phyloP scores from a whole-genome alignment of 805 yeast genomes.

The Candida adriatica region DNA sequence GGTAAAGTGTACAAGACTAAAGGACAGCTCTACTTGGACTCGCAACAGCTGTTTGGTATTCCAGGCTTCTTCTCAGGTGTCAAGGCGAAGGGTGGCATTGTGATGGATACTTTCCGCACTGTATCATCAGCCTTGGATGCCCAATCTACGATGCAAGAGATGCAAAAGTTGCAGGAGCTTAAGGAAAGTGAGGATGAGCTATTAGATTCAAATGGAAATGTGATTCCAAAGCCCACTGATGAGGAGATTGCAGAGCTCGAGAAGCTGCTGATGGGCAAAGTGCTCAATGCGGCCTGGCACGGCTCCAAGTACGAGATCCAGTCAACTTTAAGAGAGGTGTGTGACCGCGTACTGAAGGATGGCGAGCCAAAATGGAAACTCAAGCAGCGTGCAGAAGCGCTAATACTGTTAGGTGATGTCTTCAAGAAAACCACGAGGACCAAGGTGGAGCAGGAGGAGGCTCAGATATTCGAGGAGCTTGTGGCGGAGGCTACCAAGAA shows the following conservation, averaged over 20 bases:
- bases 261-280: constrained; percentile 69
- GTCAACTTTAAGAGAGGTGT: constrained; percentile 63
- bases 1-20: constrained; percentile 65
- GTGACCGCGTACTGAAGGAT: constrained; percentile 59
- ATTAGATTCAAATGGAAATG: constrained; percentile 43
- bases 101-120: constrained; percentile 65
- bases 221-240: constrained; percentile 48
- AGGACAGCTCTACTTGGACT: constrained; percentile 56
- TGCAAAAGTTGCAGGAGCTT: constrained; percentile 58
- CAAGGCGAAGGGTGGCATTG: constrained; percentile 68
- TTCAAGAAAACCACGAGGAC: constrained; percentile 55
- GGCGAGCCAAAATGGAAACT: constrained; percentile 39
- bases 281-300: constrained; percentile 79
- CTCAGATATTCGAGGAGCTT: constrained; percentile 68
- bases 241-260: constrained; percentile 68
- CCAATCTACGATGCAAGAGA: constrained; percentile 68
- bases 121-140: constrained; percentile 73
- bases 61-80: constrained; percentile 69
- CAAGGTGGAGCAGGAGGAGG: constrained; percentile 67
- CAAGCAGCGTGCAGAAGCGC: constrained; percentile 55
- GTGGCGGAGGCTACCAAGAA: constrained; percentile 48
- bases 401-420: constrained; percentile 55
- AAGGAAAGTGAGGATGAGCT: constrained; percentile 30
- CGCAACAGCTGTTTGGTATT: constrained; percentile 56
- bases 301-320: constrained; percentile 76